Evolutionary conservation across 495 filamentous ascomycete genomes (phyloP).

Genomic region (Delitschia confertaspora): DNA sequence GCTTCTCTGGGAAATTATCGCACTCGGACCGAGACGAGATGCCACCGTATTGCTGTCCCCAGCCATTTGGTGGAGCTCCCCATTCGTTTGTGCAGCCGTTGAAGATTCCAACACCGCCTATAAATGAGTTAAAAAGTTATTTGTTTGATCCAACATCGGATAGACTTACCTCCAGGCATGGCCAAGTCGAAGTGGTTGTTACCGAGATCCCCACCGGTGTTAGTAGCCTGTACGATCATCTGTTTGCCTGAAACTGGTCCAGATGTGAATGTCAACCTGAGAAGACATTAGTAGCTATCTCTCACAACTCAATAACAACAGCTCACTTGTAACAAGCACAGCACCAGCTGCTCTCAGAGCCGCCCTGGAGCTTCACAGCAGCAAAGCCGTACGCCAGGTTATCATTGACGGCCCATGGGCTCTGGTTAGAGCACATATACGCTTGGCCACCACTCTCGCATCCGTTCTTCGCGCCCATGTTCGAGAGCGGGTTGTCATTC

Average conservation of each 20-base stretch:
- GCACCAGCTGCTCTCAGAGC: constrained; percentile 51
- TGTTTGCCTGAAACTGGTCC: constrained; percentile 49
- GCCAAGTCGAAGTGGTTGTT: constrained; percentile 56
- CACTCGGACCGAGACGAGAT: constrained; percentile 45
- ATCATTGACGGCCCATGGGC: constrained; percentile 54
- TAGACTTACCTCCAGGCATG: constrained; percentile 60
- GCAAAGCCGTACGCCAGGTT: constrained; percentile 54
- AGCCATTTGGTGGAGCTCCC: constrained; percentile 45
- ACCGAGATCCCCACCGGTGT: constrained; percentile 53
- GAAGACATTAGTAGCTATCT: background rate
- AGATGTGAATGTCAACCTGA: constrained; percentile 51
- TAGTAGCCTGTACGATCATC: constrained; percentile 61
- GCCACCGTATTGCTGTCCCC: constrained; percentile 58
- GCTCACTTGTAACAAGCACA: constrained; percentile 54
- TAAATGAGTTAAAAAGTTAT: no score
- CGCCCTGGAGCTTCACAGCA: constrained; percentile 47
- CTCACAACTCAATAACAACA: background rate
- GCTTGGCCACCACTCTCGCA: constrained; percentile 48
- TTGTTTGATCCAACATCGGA: no score
- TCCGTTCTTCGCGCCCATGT: constrained; percentile 32
- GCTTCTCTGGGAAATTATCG: constrained; percentile 44
- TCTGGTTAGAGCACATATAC: constrained; percentile 55
- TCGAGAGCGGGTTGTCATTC: constrained; percentile 43
- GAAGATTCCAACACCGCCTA: constrained; percentile 56
- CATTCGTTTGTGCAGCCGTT: constrained; percentile 57